These are phyloP conservation scores for Selenicereus undatus DNA, from an alignment of 148 eudicot species.

Conservation along the genomic window DNA sequence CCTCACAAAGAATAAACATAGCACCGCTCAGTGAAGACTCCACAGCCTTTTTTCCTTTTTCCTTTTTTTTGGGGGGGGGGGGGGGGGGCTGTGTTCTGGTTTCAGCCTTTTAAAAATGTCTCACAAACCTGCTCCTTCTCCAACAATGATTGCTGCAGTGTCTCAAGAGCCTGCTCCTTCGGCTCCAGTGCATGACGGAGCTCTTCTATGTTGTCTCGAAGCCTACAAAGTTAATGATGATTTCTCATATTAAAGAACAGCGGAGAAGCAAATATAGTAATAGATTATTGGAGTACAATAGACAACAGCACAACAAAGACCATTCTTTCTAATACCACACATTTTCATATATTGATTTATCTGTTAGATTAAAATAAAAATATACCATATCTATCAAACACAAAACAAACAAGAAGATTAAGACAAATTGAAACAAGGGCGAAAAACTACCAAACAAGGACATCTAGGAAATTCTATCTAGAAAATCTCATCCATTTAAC, in stretches of 20 bases:
- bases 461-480: background rate
- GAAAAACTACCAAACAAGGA: background rate
- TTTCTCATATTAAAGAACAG: constrained; percentile 1
- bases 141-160: constrained; percentile 67
- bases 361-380: background rate
- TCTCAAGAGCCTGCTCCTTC: constrained; percentile 82
- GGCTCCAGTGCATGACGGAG: constrained; percentile 82
- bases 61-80: background rate
- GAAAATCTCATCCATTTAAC: background rate
- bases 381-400: background rate
- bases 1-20: background rate
- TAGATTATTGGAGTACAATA: background rate
- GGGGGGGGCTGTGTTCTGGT: background rate
- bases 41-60: background rate
- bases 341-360: background rate
- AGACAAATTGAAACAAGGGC: too few species aligned
- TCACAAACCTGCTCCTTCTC: constrained; percentile 86
- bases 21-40: background rate
- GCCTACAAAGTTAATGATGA: constrained; percentile 43
- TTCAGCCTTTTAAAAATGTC: background rate
- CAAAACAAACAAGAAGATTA: background rate
- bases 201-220: constrained; percentile 91
- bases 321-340: background rate
- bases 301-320: background rate
- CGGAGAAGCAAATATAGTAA: background rate